Evolutionary conservation across 2,329 filamentous ascomycete species (phyloP), one percentile per base, ranked within the genome.

Genomic region (Penicillium sp.): DNA sequence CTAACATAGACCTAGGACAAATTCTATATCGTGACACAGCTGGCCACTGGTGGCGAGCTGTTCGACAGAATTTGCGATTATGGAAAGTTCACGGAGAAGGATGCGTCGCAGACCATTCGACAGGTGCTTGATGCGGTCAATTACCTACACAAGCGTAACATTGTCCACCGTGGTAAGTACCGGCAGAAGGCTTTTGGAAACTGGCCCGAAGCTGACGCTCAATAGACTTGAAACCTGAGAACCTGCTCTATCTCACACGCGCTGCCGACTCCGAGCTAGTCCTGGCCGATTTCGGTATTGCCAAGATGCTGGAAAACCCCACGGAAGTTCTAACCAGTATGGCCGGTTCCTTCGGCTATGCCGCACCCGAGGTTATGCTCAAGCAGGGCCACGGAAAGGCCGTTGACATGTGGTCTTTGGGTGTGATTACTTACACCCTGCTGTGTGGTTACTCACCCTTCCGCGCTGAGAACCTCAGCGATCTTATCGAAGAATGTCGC

Each of bases 321-420:
- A 87, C 93, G 63, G 93, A 96, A 70, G 91, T 96, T 45, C 85
- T 99, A 62, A 98, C 92, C 65, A 98, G 93, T 51, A 99, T 99
- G 95, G 95, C 95, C 44, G 95, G 95, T 44, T 98, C 95, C 0
- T 98, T 99, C 72, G 95, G 95, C 53, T 99, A 99, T 70, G 95
- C 95, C 21, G 95, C 95, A 1, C 95, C 95, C 9, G 95, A 99
- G 75, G 93, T 99, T 58, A 99, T 99, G 95, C 83, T 96, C 63
- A 97, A 97, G 82, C 88, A 91, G 71, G 95, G 95, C 21, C 96
- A 99, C 74, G 95, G 95, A 73, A 99, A 98, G 77, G 91, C 95
- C 5, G 95, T 98, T 33, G 95, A 99, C 73, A 96, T 99, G 91
- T 99, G 95, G 95, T 98, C 95, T 3, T 84, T 99, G 77, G 95